Conservation (phyloP, 2,329 filamentous ascomycete genomes). For the Tolypocladium endophyticum region DNA sequence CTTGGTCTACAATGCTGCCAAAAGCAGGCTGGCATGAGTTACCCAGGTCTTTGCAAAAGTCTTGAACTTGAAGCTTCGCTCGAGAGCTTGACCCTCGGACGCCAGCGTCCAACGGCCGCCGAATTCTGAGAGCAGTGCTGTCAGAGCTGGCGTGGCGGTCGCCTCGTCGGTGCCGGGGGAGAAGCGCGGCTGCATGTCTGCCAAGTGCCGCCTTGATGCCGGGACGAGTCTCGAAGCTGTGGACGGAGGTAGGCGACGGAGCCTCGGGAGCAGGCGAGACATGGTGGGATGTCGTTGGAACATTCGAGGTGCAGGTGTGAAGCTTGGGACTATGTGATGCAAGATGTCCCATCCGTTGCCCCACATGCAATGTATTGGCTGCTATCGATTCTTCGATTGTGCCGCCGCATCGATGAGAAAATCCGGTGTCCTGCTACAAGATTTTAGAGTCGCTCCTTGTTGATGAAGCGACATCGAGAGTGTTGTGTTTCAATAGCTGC, state of each 20-base stretch:
- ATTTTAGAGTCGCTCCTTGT: no score
- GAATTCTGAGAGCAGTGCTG: constrained; percentile 29
- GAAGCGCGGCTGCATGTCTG: constrained; percentile 26
- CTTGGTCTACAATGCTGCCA: background rate
- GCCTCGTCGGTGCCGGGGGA: constrained; percentile 33
- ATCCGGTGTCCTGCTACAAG: no score
- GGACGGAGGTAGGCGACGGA: constrained; percentile 1
- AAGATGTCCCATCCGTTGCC: background rate
- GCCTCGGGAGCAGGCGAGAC: constrained; percentile 4
- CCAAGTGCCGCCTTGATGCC: constrained; percentile 1
- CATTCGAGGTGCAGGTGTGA: background rate
- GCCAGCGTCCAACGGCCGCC: constrained; percentile 39
- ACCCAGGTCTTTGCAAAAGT: constrained; percentile 58
- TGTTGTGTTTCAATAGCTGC: no score
- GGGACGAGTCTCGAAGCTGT: constrained; percentile 5
- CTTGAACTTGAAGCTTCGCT: constrained; percentile 53
- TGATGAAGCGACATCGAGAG: no score
- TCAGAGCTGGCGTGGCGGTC: constrained; percentile 21
- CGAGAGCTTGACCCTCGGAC: constrained; percentile 40
- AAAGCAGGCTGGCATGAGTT: constrained; percentile 12
- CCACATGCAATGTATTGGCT: background rate
- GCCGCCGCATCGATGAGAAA: background rate
- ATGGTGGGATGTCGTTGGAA: background rate
- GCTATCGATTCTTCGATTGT: background rate
- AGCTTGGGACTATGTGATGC: background rate